Percentiles rank a stretch among this genome's conserved stretches.
These are phyloP conservation scores for Curvularia hawaiiensis DNA, from an alignment of 2,329 filamentous ascomycete species.

Conservation along the genomic window DNA sequence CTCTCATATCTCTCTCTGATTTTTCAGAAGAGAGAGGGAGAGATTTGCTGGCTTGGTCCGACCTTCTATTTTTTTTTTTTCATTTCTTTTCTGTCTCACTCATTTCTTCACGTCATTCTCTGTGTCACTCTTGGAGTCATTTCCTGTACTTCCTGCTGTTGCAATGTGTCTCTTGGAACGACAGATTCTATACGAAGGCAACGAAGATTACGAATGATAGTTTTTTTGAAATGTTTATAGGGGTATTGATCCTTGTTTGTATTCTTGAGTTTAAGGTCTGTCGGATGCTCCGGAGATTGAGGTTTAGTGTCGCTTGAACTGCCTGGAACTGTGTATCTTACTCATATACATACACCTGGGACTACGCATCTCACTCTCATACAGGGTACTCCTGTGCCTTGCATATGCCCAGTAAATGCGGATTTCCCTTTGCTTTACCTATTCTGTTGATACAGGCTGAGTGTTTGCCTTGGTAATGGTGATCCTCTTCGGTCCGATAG, in stretches of 20 bases:
- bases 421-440: not conserved
- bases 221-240: not conserved
- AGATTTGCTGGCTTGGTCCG: not conserved
- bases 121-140: not conserved
- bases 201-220: not conserved
- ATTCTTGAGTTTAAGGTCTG: not conserved
- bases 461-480: no score
- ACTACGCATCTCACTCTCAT: not conserved
- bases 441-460: no score
- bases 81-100: not conserved
- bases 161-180: not conserved
- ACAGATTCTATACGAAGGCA: constrained; percentile 2
- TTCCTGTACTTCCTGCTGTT: not conserved
- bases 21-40: no score
- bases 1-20: not conserved
- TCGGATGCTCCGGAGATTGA: not conserved
- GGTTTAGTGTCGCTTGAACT: no score
- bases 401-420: not conserved
- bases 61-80: not conserved
- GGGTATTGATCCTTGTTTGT: not conserved
- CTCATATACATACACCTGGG: no score
- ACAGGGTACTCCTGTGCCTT: not conserved
- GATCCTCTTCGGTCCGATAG: no score
- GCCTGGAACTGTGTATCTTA: no score
- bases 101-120: not conserved